Conservation (phyloP, 768 basidiomycete genomes). For the Podaxis pistillaris region DNA sequence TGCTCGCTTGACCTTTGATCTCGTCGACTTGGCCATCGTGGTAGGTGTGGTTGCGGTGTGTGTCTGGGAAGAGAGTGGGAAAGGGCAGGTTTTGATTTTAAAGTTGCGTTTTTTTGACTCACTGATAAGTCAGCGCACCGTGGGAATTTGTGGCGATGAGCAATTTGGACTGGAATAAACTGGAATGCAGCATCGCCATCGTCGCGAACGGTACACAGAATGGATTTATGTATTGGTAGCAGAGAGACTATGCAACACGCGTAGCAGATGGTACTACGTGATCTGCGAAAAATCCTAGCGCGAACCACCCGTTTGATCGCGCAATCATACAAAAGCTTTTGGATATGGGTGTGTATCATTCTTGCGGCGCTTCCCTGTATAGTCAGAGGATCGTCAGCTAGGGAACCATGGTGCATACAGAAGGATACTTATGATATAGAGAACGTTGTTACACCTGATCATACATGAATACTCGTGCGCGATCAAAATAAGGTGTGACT, state of each 20-base stretch:
- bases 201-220: background rate
- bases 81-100: background rate
- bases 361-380: constrained; percentile 76
- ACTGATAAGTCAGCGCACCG: background rate
- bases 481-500: constrained; percentile 24
- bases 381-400: constrained; percentile 27
- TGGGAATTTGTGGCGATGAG: constrained; percentile 2
- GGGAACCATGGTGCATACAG: background rate
- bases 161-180: background rate
- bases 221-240: background rate
- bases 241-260: background rate
- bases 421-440: constrained; percentile 84
- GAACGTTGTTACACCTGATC: constrained; percentile 87
- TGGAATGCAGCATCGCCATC: background rate
- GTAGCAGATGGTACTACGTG: background rate
- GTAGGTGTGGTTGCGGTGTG: constrained; percentile 4
- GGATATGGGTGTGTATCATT: constrained; percentile 22
- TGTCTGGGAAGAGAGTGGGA: background rate
- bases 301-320: background rate
- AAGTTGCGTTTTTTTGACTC: constrained; percentile 4
- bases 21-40: constrained; percentile 77
- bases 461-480: constrained; percentile 16
- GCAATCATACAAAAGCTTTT: background rate
- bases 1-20: constrained; percentile 79
- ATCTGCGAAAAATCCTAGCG: background rate